Conservation (phyloP, 768 basidiomycete genomes). For the Pseudohyphozyma bogoriensis region DNA sequence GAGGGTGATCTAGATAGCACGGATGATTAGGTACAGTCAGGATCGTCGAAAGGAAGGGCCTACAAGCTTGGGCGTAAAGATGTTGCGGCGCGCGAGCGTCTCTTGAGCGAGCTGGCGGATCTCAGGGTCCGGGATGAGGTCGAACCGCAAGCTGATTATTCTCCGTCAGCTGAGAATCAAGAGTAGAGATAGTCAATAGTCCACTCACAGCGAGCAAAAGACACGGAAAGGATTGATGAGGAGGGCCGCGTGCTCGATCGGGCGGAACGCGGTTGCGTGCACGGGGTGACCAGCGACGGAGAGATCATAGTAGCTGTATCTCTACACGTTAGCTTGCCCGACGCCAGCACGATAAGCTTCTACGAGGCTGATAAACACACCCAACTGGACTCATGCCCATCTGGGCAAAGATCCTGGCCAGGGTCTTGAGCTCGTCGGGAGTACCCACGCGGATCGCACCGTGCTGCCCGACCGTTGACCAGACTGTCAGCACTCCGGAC, state of each 20-base stretch:
- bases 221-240: conserved; percentile 35
- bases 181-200: too few species aligned
- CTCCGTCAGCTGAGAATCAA: too few species aligned
- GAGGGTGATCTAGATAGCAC: conserved; percentile 13
- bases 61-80: conserved; percentile 26
- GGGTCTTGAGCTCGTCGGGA: conserved; percentile 28
- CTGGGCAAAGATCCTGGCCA: conserved; percentile 30
- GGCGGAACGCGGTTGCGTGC: conserved; percentile 36
- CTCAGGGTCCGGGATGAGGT: conserved; percentile 29
- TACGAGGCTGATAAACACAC: not conserved
- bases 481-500: too few species aligned
- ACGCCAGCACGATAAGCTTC: not conserved
- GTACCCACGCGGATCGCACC: conserved; percentile 36
- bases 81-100: conserved; percentile 28
- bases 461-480: too few species aligned
- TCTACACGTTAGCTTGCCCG: not conserved
- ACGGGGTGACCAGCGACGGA: conserved; percentile 34
- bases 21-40: too few species aligned
- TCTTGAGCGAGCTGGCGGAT: conserved; percentile 26
- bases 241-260: conserved; percentile 26
- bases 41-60: too few species aligned
- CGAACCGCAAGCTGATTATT: too few species aligned
- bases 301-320: conserved; percentile 33
- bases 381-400: conserved; percentile 36
- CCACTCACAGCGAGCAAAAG: conserved; percentile 34